Evolutionary conservation across 441 rosid genomes (phyloP).

Genomic region (Sinapis alba): DNA sequence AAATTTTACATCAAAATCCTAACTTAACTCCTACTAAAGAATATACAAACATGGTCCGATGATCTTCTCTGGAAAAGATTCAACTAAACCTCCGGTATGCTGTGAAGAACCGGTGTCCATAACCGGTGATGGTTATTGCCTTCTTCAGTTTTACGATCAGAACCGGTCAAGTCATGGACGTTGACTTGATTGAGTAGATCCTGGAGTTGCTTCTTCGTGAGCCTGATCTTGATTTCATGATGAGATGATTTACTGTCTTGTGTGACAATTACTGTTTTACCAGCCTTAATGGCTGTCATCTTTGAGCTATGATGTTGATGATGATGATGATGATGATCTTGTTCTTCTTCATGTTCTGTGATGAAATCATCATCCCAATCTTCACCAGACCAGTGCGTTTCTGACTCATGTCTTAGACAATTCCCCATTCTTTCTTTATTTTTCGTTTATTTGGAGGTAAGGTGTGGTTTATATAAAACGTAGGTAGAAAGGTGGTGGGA

Average conservation of each 20-base stretch:
- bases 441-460: slow-evolving; percentile 15
- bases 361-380: slow-evolving; percentile 42
- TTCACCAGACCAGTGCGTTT: slow-evolving; percentile 44
- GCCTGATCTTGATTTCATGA: slow-evolving; percentile 43
- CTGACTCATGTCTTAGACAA: slow-evolving; percentile 40
- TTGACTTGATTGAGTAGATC: slow-evolving; percentile 35
- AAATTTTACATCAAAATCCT: slow-evolving; percentile 14
- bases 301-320: slow-evolving; percentile 5
- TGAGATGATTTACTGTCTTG: slow-evolving; percentile 19
- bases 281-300: background rate
- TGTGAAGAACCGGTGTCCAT: slow-evolving; percentile 42
- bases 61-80: background rate
- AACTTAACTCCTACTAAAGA: background rate
- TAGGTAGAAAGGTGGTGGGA: slow-evolving; percentile 34
- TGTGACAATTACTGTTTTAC: slow-evolving; percentile 5
- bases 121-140: slow-evolving; percentile 14
- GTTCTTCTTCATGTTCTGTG: slow-evolving; percentile 2
- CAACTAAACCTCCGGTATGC: slow-evolving; percentile 38
- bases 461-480: slow-evolving; percentile 5
- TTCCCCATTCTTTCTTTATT: slow-evolving; percentile 34
- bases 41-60: slow-evolving; percentile 17
- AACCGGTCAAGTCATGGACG: slow-evolving; percentile 33
- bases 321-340: background rate
- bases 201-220: slow-evolving; percentile 39
- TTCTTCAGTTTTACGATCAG: slow-evolving; percentile 9